Evolutionary conservation across 176 grass and related monocot genomes (phyloP), one percentile per base, ranked within the genome.

Genomic region (Eragrostis nindensis): DNA sequence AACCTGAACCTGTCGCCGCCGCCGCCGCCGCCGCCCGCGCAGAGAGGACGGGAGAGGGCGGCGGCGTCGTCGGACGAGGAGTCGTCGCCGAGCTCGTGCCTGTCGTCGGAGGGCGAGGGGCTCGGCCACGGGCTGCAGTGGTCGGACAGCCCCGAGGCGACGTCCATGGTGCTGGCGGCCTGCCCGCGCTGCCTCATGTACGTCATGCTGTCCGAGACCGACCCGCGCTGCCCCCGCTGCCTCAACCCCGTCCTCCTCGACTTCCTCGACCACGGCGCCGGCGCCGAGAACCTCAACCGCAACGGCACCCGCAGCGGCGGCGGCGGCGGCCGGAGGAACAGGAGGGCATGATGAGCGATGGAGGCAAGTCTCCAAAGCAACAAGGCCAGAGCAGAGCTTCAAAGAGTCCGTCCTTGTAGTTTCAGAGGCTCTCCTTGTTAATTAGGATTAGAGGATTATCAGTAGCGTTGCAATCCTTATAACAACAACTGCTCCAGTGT

Each of bases 101-200:
- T 94, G 45, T 91, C 92, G 44, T 94, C 89, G 75, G 92, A 91
- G 83, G 79, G 80, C 25, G 92, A 88, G 32, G 77, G 76, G 45
- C 67, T 6, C 1, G 32, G 56, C 21, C 64, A 79, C 26, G 77
- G 81, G 29, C 75, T 85, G 76, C 64, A 81, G 78, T 80, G 84
- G 77, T 86, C 87, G 7, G 77, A 89, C 77, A 94, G 92, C 86
- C 92, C 92, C 9, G 92, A 87, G 77, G 89, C 86, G 26, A 83
- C 77, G 15, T 72, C 92, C 38, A 94, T 94, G 92, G 92, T 94
- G 81, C 86, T 91, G 7, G 89, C 92, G 4, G 92, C 86, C 2
- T 94, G 92, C 76, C 83, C 86, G 6, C 71, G 86, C n/a, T 94
- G 92, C 89, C 78, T 89, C 86, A 91, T 91, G 83, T 94, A 91